Evolutionary conservation across 805 yeast species (phyloP).

Genomic region (Metschnikowia noctiluminum): DNA sequence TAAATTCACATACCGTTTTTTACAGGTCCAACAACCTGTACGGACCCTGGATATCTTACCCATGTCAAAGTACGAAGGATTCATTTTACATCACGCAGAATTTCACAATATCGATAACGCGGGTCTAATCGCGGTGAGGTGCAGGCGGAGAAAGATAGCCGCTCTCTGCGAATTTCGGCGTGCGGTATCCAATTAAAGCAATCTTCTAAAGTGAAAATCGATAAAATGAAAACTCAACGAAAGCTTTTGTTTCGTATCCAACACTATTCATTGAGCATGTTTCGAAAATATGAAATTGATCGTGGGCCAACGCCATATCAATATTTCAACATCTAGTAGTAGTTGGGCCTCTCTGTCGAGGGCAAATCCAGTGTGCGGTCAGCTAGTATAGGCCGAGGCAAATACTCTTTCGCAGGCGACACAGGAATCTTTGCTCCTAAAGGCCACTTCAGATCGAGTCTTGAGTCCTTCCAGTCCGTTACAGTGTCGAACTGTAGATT

Average conservation of each 20-base stretch:
- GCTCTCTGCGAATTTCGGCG: neutral
- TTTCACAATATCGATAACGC: neutral
- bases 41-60: conserved; percentile 48
- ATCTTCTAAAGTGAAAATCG: too few species aligned
- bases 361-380: neutral
- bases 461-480: conserved; percentile 32
- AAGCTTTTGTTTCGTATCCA: too few species aligned
- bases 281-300: too few species aligned
- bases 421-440: conserved; percentile 37
- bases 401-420: conserved; percentile 22
- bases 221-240: too few species aligned
- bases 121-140: neutral
- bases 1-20: conserved; percentile 36
- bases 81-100: neutral
- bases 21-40: conserved; percentile 60
- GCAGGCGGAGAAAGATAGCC: neutral
- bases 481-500: conserved; percentile 37
- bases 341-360: neutral
- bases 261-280: too few species aligned
- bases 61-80: conserved; percentile 14
- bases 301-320: too few species aligned
- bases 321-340: neutral
- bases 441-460: conserved; percentile 43
- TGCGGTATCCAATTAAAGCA: too few species aligned
- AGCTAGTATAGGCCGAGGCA: conserved; percentile 17